Conservation (phyloP, 1,284 basidiomycete species). For the Wolfiporia cocos region DNA sequence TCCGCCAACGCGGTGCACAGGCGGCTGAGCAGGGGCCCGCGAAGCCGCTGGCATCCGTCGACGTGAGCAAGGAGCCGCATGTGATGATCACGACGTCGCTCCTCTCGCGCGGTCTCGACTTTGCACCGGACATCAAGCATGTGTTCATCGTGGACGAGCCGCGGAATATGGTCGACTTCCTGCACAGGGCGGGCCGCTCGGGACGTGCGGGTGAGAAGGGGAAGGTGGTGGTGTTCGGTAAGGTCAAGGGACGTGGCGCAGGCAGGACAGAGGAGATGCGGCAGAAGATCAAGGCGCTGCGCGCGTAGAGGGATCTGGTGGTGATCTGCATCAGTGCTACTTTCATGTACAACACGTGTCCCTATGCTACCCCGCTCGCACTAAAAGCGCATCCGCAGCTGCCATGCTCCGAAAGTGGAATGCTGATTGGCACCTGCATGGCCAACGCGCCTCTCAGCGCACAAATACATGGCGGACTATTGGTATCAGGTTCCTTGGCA, state of each 20-base stretch:
- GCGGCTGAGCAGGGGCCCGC: conserved; percentile 2
- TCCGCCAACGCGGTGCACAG: conserved; percentile 29
- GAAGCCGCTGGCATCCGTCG: too few species aligned
- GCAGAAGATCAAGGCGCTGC: conserved; percentile 33
- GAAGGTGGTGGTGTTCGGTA: conserved; percentile 68
- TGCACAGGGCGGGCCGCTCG: conserved; percentile 83
- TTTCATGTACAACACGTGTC: too few species aligned
- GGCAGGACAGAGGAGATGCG: conserved; percentile 42
- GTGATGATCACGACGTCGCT: conserved; percentile 87
- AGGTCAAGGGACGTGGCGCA: conserved; percentile 41
- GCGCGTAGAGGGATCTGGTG: too few species aligned
- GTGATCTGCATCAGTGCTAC: too few species aligned
- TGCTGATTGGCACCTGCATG: too few species aligned
- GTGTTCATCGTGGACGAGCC: conserved; percentile 85
- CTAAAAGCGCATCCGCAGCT: too few species aligned
- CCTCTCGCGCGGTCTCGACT: conserved; percentile 88
- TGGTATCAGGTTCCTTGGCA: too few species aligned
- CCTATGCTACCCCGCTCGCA: too few species aligned
- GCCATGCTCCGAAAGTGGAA: too few species aligned
- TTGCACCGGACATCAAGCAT: conserved; percentile 67
- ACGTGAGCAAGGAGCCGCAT: conserved; percentile 37
- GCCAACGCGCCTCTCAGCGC: too few species aligned
- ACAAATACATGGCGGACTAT: too few species aligned
- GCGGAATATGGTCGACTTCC: conserved; percentile 82
- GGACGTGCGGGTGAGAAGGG: conserved; percentile 65